Evolutionary conservation across 306 rosid species (phyloP).

Genomic region (Corylus heterophylla): DNA sequence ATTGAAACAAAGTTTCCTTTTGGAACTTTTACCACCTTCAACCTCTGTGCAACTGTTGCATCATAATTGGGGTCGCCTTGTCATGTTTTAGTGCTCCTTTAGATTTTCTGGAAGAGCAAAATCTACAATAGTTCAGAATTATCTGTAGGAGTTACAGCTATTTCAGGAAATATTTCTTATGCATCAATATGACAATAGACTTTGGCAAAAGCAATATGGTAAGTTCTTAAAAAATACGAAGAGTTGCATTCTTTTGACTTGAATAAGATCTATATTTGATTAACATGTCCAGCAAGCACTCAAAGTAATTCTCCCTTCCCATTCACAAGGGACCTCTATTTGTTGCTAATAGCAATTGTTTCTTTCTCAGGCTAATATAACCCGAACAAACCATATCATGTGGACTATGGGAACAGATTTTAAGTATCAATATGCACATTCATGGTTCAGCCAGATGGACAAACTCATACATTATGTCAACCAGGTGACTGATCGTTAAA

Average conservation of each 20-base stretch:
- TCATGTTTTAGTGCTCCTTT: conserved; percentile 8
- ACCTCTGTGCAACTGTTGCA: not conserved
- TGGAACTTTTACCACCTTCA: not conserved
- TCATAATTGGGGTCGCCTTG: not conserved
- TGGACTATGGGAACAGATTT: conserved; percentile 99
- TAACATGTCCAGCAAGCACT: not conserved
- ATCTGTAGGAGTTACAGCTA: not conserved
- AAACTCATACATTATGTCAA: conserved; percentile 94
- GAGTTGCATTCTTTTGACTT: conserved; percentile 14
- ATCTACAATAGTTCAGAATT: not conserved
- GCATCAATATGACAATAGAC: not conserved
- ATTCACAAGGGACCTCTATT: conserved; percentile 23
- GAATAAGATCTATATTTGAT: conserved; percentile 22
- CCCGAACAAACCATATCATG: conserved; percentile 94
- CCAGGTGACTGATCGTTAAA: conserved; percentile 42
- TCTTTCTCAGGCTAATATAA: conserved; percentile 81
- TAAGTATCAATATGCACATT: conserved; percentile 83
- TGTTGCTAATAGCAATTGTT: conserved; percentile 28
- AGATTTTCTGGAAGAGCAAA: not conserved
- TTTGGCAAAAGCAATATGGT: not conserved
- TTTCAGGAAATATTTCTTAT: not conserved
- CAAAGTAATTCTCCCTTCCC: conserved; percentile 13
- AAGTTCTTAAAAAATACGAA: not conserved
- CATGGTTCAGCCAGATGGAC: conserved; percentile 93
- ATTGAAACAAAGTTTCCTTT: not conserved